phyloP scores from a whole-genome alignment of 495 filamentous ascomycete species.

The Hypoxylon lenormandii region DNA sequence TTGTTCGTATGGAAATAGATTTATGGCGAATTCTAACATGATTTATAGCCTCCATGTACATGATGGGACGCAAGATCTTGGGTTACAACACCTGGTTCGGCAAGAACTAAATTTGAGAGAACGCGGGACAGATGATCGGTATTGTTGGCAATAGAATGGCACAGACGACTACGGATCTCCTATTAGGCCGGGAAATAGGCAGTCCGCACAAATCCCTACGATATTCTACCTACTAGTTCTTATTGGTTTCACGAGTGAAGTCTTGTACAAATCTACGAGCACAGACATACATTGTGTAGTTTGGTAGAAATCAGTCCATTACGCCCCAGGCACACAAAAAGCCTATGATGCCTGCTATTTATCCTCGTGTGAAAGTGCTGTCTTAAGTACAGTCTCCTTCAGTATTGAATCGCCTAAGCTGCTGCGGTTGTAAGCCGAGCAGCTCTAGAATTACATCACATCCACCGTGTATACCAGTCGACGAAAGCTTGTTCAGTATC shows the following conservation, averaged over 20 bases:
- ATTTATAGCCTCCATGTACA: conserved; percentile 70
- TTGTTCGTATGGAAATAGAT: conserved; percentile 13
- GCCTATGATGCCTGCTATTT: conserved; percentile 32
- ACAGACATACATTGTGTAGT: neutral
- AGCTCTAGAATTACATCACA: conserved; percentile 12
- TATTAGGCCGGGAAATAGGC: conserved; percentile 44
- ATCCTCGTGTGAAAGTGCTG: conserved; percentile 21
- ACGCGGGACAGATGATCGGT: neutral
- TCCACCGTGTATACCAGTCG: neutral
- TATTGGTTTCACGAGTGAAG: conserved; percentile 5
- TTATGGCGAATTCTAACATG: conserved; percentile 62
- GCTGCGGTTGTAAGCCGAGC: conserved; percentile 12
- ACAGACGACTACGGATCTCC: conserved; percentile 23
- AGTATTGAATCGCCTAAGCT: conserved; percentile 2
- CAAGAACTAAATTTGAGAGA: conserved; percentile 65
- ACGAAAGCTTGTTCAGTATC: conserved; percentile 58
- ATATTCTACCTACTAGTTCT: conserved; percentile 1
- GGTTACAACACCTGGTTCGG: conserved; percentile 92
- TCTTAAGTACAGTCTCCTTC: conserved; percentile 31
- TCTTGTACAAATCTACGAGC: conserved; percentile 5
- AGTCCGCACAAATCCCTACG: conserved; percentile 31
- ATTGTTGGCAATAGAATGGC: conserved; percentile 25
- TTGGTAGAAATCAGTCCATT: conserved; percentile 37
- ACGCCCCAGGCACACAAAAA: conserved; percentile 39
- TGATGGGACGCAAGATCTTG: conserved; percentile 66